Evolutionary conservation across 805 yeast genomes (phyloP), one percentile per base, ranked within the genome.

Genomic region (Blastobotrys attinorum): DNA sequence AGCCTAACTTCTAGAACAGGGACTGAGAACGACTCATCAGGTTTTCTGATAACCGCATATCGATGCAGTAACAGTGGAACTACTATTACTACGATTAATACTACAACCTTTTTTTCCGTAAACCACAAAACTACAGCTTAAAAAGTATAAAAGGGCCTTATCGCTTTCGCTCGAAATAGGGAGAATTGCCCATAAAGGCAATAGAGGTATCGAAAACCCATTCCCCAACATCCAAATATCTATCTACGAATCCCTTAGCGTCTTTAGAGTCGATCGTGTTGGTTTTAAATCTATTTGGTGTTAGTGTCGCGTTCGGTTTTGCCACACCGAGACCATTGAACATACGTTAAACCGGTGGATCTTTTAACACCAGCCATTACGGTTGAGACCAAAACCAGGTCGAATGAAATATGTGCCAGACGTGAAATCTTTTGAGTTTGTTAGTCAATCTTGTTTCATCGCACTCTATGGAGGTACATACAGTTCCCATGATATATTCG

Each of bases 181-280:
- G 73, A 1, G 95, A 83, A 4, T 81, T 70, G 34, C 80, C 76
- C 69, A 87, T 73, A 51, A 77, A 69, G 3, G 83, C 81, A 8
- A 83, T 81, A 17, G 82, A 68, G 44, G 76, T 73, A 57, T 88
- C 96, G 51, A 81, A 79, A 2, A 83, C 65, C 62, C 79, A 77
- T 57, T 92, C 98, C n/a, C 98, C 98, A 22, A 81, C 59, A 42
- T 78, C 83, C 49, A 92, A 71, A 59, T 89, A 92, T 58, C 77
- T 81, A 29, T 66, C 65, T 3, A 81, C 67, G 53, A 59, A 56
- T 20, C 54, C 47, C 45, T 57, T 54, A 22, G 72, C 62, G 46
- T 72, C 77, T 18, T 58, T 55, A 32, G 80, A 71, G 16, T 77
- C 76, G 43, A 77, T 69, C 41, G 63, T 59, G 25, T 66, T 56